Conservation (phyloP, 1,284 basidiomycete genomes). For the Austroboletus novae-zelandiae region DNA sequence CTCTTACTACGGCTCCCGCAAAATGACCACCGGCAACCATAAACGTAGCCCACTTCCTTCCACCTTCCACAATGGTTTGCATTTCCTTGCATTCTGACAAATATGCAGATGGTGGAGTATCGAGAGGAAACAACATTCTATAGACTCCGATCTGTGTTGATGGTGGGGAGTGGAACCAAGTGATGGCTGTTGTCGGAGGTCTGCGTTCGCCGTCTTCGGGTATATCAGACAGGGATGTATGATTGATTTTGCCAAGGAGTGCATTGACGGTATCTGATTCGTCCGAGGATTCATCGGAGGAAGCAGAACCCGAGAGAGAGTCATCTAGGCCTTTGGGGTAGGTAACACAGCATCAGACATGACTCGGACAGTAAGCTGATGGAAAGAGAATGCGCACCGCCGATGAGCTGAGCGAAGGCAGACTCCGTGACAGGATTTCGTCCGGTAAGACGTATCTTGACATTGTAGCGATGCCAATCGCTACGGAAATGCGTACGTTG, state of each 20-base stretch:
- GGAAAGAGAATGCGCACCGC: constrained; percentile 49
- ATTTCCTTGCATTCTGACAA: constrained; percentile 62
- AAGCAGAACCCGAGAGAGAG: constrained; percentile 87
- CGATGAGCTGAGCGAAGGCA: constrained; percentile 75
- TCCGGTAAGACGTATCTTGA: constrained; percentile 73
- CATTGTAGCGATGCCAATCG: constrained; percentile 98
- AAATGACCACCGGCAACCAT: constrained; percentile 99
- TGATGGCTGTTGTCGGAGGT: constrained; percentile 69
- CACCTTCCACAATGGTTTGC: constrained; percentile 60
- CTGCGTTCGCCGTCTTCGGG: constrained; percentile 40
- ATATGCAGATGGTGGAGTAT: constrained; percentile 43
- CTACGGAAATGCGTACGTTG: constrained; percentile 89
- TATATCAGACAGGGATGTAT: constrained; percentile 45
- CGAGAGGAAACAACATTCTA: constrained; percentile 65
- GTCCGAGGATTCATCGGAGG: constrained; percentile 53
- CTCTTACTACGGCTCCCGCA: constrained; percentile 84
- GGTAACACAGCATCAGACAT: not conserved
- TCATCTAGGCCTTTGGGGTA: constrained; percentile 67
- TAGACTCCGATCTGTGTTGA: constrained; percentile 89
- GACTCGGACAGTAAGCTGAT: not conserved
- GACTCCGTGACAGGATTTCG: constrained; percentile 62
- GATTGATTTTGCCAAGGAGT: constrained; percentile 64
- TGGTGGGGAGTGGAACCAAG: constrained; percentile 87
- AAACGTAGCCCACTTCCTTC: constrained; percentile 88
- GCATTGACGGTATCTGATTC: constrained; percentile 67